phyloP scores from a whole-genome alignment of 1,284 basidiomycete genomes.

The Pascua guehoae region DNA sequence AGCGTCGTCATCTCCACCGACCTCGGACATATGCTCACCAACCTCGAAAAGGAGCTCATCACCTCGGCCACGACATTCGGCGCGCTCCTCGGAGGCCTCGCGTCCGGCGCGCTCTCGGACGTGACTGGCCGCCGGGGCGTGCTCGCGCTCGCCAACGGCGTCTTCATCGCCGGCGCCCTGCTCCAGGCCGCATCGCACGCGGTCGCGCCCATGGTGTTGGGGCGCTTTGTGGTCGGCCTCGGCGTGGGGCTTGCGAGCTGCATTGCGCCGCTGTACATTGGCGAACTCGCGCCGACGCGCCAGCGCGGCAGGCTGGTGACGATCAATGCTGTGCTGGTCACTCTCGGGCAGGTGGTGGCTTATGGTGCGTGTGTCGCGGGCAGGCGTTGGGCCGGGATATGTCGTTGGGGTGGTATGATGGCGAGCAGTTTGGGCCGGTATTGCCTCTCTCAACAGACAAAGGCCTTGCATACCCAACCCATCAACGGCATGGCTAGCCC shows the following conservation, averaged over 20 bases:
- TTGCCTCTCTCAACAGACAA: no score
- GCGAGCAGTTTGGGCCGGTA: no score
- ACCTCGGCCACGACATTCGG: slow-evolving; percentile 76
- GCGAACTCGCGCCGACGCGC: slow-evolving; percentile 72
- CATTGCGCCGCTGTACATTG: slow-evolving; percentile 75
- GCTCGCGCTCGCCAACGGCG: slow-evolving; percentile 65
- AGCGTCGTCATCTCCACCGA: slow-evolving; percentile 65
- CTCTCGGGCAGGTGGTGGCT: slow-evolving; percentile 67
- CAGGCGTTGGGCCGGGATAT: no score
- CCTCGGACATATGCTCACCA: slow-evolving; percentile 60
- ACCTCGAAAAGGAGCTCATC: slow-evolving; percentile 72
- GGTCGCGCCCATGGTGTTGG: slow-evolving; percentile 70
- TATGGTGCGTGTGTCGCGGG: slow-evolving; percentile 52
- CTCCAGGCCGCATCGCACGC: slow-evolving; percentile 58
- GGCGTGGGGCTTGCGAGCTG: slow-evolving; percentile 64
- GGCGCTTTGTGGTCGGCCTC: slow-evolving; percentile 65
- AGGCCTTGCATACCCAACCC: no score
- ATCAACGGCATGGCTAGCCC: no score
- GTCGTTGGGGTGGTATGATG: no score
- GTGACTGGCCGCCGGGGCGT: slow-evolving; percentile 67
- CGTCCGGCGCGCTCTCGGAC: slow-evolving; percentile 67
- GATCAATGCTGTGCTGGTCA: slow-evolving; percentile 50
- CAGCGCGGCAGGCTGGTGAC: slow-evolving; percentile 71
- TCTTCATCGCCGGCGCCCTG: slow-evolving; percentile 72
- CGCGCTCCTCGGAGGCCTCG: slow-evolving; percentile 68